phyloP scores from a whole-genome alignment of 2,329 filamentous ascomycete species.

The Exophiala aquamarina region DNA sequence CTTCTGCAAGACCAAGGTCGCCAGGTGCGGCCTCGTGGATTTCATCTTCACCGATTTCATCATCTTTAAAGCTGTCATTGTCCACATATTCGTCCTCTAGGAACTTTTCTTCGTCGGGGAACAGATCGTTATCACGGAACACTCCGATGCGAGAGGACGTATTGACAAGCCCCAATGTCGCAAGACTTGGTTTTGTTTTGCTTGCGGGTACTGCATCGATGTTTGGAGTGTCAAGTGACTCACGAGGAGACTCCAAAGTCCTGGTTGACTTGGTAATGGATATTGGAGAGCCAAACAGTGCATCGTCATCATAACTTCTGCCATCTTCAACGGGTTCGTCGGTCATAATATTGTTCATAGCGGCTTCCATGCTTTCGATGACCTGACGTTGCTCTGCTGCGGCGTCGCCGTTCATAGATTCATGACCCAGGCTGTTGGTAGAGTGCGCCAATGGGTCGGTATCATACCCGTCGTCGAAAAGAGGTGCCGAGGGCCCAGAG shows the following conservation, averaged over 20 bases:
- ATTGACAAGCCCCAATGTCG: constrained; percentile 87
- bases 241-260: constrained; percentile 62
- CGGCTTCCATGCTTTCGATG: constrained; percentile 89
- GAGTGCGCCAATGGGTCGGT: constrained; percentile 73
- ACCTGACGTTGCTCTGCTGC: constrained; percentile 71
- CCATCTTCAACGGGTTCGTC: constrained; percentile 58
- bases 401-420: constrained; percentile 51
- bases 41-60: constrained; percentile 69
- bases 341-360: constrained; percentile 88
- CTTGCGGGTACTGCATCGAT: constrained; percentile 44
- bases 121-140: constrained; percentile 87
- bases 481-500: constrained; percentile 40
- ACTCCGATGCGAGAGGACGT: constrained; percentile 85
- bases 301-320: constrained; percentile 37
- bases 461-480: constrained; percentile 80
- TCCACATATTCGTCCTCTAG: constrained; percentile 84
- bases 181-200: constrained; percentile 76
- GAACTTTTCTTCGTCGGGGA: constrained; percentile 82
- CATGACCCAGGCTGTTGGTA: constrained; percentile 75
- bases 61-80: constrained; percentile 54
- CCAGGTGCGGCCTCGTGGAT: constrained; percentile 94
- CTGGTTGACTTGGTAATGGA: constrained; percentile 54
- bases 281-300: constrained; percentile 37
- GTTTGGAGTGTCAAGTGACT: constrained; percentile 59
- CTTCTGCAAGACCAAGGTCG: constrained; percentile 88